phyloP scores from a whole-genome alignment of 2,329 filamentous ascomycete species.

The Pyrenophora tritici-repentis region DNA sequence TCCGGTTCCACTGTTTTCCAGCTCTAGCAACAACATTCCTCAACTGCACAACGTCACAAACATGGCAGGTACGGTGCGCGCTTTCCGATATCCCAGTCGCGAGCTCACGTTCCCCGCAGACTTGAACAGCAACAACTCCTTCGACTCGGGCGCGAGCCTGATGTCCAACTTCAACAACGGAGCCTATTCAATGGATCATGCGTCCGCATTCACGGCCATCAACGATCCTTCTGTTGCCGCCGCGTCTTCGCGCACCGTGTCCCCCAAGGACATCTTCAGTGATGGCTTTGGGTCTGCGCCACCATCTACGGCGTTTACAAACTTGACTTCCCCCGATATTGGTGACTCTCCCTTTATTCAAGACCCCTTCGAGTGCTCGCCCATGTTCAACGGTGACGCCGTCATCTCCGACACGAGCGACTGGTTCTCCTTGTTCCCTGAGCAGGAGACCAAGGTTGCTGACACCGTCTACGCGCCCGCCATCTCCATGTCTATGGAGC shows the following conservation, averaged over 20 bases:
- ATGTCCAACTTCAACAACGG: slow-evolving; percentile 49
- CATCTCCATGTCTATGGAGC: slow-evolving; percentile 46
- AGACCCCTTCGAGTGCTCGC: slow-evolving; percentile 77
- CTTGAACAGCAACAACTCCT: slow-evolving; percentile 46
- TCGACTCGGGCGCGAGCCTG: slow-evolving; percentile 56
- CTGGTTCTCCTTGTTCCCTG: slow-evolving; percentile 78
- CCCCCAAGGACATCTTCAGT: slow-evolving; percentile 79
- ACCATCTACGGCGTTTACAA: slow-evolving; percentile 79
- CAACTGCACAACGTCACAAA: slow-evolving; percentile 46
- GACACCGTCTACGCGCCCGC: slow-evolving; percentile 31
- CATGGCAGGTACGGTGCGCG: slow-evolving; percentile 47
- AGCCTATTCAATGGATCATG: slow-evolving; percentile 36
- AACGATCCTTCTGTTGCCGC: slow-evolving; percentile 50
- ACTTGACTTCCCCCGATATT: slow-evolving; percentile 80
- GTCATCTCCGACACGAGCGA: slow-evolving; percentile 61
- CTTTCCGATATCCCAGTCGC: slow-evolving; percentile 14
- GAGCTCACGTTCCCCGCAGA: slow-evolving; percentile 42
- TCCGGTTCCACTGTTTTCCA: slow-evolving; percentile 72
- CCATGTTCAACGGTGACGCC: slow-evolving; percentile 66
- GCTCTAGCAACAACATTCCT: slow-evolving; percentile 61
- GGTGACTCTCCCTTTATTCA: slow-evolving; percentile 75
- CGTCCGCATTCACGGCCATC: slow-evolving; percentile 51
- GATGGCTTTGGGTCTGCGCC: slow-evolving; percentile 75
- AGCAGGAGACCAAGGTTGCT: slow-evolving; percentile 45
- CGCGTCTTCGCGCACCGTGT: slow-evolving; percentile 66